Evolutionary conservation across 192 early-diverging fungal species (phyloP), one percentile per base, ranked within the genome.

Genomic region (Ambispora gerdemannii): DNA sequence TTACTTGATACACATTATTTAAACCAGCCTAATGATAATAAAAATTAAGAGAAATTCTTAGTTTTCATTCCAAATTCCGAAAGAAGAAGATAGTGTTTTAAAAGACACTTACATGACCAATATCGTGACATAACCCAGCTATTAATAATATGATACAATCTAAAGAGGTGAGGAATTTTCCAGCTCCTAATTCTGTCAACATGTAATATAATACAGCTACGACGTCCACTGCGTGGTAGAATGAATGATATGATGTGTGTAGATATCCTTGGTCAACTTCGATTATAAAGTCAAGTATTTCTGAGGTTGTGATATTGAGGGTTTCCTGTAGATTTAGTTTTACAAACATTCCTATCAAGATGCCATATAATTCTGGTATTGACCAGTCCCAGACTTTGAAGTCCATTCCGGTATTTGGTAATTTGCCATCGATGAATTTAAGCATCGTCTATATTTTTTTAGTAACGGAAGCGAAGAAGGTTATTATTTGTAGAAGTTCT

Each of bases 1-100:
- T 94, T 32, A 92, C 88, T 78, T 97, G 91, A 70, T 89, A 98
- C 4, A 93, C 79, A 63, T 98, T 98, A 81, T 95, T 96, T 32
- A 89, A 76, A 17, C 95, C 95, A 6, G 95, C 94, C 89, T 91
- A 22, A 27, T 0, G 51, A 58, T 28, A 50, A 27, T 24, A 11
- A 60, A 49, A 30, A 2, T 30, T 24, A 66, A 67, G 22, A 53
- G 59, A 50, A 13, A 47, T 32, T n/a, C n/a, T 70, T 17, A 55
- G 7, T 59, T 17, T 67, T 50, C 20, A n/a, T n/a, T n/a, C n/a
- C n/a, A n/a, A n/a, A n/a, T 51, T 25, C 31, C 20, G 35, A 50
- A 55, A 67, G 43, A 55, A 71, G 63, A 64, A 49, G 58, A 34
- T 24, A 33, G 15, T 43, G 15, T 10, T 10, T 15, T 43, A 43